Conservation (phyloP, 2,329 filamentous ascomycete genomes). For the Fusarium sp. region DNA sequence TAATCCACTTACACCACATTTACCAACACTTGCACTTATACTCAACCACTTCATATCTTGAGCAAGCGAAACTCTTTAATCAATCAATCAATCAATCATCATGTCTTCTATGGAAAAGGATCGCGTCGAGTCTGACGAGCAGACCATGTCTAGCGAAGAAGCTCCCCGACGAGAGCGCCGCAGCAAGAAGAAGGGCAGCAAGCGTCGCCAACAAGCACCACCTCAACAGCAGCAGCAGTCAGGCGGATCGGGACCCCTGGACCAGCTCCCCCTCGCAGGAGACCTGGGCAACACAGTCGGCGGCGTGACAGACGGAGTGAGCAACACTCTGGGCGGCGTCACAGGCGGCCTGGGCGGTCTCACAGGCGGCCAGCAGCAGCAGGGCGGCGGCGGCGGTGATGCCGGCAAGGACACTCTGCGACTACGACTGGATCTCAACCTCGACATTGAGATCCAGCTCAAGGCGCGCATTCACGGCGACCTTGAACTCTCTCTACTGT, state of each 20-base stretch:
- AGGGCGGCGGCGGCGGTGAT: slow-evolving; percentile 48
- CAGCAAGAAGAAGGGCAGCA: slow-evolving; percentile 48
- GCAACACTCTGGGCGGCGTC: slow-evolving; percentile 55
- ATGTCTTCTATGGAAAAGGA: slow-evolving; percentile 46
- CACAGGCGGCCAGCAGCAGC: slow-evolving; percentile 50
- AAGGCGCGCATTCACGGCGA: slow-evolving; percentile 90
- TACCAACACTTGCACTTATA: neutral
- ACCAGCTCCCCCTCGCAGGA: slow-evolving; percentile 52
- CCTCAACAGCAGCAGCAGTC: slow-evolving; percentile 29
- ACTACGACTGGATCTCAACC: slow-evolving; percentile 80
- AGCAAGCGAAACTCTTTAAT: slow-evolving; percentile 6
- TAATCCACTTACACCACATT: slow-evolving; percentile 11
- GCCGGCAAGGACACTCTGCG: slow-evolving; percentile 72
- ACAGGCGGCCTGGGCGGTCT: slow-evolving; percentile 53
- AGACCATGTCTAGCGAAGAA: slow-evolving; percentile 39
- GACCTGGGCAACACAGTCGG: slow-evolving; percentile 51
- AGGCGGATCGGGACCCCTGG: slow-evolving; percentile 46
- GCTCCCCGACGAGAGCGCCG: slow-evolving; percentile 40
- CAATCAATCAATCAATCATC: too few relatives aligned
- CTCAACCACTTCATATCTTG: neutral
- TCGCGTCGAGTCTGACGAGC: slow-evolving; percentile 43
- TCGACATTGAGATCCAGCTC: slow-evolving; percentile 85
- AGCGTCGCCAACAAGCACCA: slow-evolving; percentile 43
- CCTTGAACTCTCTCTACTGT: slow-evolving; percentile 78
- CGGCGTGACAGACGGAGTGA: slow-evolving; percentile 56